Conservation (phyloP, 1,284 basidiomycete species). For the Ganoderma leucocontextum region DNA sequence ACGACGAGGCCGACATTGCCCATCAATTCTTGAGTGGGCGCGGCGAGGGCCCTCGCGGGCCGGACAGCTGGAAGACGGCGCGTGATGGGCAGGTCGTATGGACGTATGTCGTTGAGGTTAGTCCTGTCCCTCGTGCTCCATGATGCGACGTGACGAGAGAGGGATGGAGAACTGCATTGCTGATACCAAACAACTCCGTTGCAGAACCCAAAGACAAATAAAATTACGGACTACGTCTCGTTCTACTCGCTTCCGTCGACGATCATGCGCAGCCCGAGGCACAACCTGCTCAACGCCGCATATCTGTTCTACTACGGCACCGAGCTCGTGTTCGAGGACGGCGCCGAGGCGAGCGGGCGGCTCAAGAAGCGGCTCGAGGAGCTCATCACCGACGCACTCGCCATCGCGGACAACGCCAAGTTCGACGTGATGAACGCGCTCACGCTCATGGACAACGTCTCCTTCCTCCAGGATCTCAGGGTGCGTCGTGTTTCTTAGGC, state of each 20-base stretch:
- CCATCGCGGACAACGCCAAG: slow-evolving; percentile 81
- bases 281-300: slow-evolving; percentile 82
- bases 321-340: slow-evolving; percentile 65
- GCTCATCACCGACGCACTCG: slow-evolving; percentile 81
- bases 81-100: slow-evolving; percentile 90
- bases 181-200: background rate
- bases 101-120: slow-evolving; percentile 96
- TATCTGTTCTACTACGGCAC: slow-evolving; percentile 95
- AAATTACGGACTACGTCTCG: slow-evolving; percentile 95
- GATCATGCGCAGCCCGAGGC: slow-evolving; percentile 73
- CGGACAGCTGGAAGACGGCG: slow-evolving; percentile 51
- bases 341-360: slow-evolving; percentile 63
- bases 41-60: slow-evolving; percentile 62
- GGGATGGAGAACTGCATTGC: background rate
- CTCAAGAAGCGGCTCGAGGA: slow-evolving; percentile 78
- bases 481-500: slow-evolving; percentile 49
- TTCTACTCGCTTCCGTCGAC: slow-evolving; percentile 97
- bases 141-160: background rate
- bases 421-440: slow-evolving; percentile 98
- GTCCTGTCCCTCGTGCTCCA: slow-evolving; percentile 23
- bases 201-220: slow-evolving; percentile 82
- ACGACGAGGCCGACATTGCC: slow-evolving; percentile 82
- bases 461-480: slow-evolving; percentile 85
- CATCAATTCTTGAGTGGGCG: slow-evolving; percentile 92
- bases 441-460: slow-evolving; percentile 93